A percentile compares a stretch with the other conserved stretches of the same genome.
phyloP scores from a whole-genome alignment of 345 rosid species.

The Salix caprea region DNA sequence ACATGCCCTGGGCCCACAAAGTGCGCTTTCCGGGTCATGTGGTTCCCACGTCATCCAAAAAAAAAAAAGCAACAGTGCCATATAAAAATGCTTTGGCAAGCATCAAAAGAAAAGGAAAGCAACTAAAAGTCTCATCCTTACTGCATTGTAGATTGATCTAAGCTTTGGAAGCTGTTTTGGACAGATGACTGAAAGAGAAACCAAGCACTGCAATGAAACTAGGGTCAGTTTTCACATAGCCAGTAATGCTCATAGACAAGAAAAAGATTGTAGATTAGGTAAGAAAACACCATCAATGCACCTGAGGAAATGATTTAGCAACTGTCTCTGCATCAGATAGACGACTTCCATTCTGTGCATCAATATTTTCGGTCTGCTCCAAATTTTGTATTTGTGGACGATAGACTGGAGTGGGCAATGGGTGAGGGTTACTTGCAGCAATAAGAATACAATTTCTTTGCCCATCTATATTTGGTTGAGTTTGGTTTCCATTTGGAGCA shows the following conservation, averaged over 20 bases:
- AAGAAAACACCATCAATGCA: conserved; percentile 21
- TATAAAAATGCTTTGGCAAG: not conserved
- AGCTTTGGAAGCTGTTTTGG: conserved; percentile 90
- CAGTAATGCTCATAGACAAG: conserved; percentile 4
- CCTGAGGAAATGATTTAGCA: conserved; percentile 74
- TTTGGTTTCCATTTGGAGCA: conserved; percentile 53
- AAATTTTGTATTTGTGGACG: conserved; percentile 60
- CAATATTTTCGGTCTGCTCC: conserved; percentile 60
- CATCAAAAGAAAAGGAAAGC: not conserved
- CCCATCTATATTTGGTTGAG: conserved; percentile 58
- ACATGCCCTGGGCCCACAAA: too few species aligned
- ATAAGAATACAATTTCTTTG: conserved; percentile 86
- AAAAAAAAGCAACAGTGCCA: not conserved
- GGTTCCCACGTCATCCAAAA: too few species aligned
- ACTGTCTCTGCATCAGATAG: conserved; percentile 86
- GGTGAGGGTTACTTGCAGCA: conserved; percentile 87
- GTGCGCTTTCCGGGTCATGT: too few species aligned
- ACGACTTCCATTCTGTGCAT: conserved; percentile 56
- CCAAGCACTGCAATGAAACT: conserved; percentile 55
- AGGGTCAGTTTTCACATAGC: conserved; percentile 21
- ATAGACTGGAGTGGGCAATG: conserved; percentile 91
- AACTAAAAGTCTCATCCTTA: conserved; percentile 36
- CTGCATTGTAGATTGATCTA: conserved; percentile 70
- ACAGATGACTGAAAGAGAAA: conserved; percentile 83
- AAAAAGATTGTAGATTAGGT: conserved; percentile 1